Percentiles rank a stretch among this genome's conserved stretches.
Evolutionary conservation across 139 green algal genomes (phyloP).

Genomic region (Zygnema cylindricum): DNA sequence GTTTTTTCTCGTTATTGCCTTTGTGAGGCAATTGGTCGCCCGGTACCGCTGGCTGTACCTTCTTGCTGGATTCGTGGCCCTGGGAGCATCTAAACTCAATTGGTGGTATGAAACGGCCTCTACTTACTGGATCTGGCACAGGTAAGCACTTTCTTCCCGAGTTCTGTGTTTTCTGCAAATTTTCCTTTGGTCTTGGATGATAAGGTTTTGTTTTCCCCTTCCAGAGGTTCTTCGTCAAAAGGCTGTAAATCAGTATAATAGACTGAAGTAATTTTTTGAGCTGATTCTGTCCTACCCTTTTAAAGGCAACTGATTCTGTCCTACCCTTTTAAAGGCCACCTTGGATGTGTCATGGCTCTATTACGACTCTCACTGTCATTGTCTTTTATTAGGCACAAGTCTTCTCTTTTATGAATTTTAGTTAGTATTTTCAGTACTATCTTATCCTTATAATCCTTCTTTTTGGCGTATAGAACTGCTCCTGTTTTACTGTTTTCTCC

Average conservation of each 20-base stretch:
- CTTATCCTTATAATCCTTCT: no score
- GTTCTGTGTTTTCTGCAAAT: no score
- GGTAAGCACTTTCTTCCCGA: conserved; percentile 8
- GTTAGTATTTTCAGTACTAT: no score
- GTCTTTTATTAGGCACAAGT: no score
- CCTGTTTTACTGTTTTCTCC: no score
- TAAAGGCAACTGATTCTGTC: no score
- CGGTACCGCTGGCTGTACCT: conserved; percentile 23
- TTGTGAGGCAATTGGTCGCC: not conserved
- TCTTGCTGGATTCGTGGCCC: not conserved
- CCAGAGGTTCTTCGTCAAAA: not conserved
- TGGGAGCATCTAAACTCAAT: conserved; percentile 22
- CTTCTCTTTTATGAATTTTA: no score
- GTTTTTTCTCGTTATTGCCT: not conserved
- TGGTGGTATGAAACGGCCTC: conserved; percentile 25
- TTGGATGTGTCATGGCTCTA: no score
- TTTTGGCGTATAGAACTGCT: no score
- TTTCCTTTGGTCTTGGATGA: not conserved
- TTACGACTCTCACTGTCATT: no score
- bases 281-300: no score
- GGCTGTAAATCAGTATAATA: not conserved
- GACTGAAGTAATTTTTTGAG: not conserved
- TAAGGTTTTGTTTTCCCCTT: not conserved
- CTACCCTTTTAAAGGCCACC: no score
- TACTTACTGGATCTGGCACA: conserved; percentile 54